Evolutionary conservation across 2,329 filamentous ascomycete genomes (phyloP), one percentile per base, ranked within the genome.

Genomic region (Diaporthe sp.): DNA sequence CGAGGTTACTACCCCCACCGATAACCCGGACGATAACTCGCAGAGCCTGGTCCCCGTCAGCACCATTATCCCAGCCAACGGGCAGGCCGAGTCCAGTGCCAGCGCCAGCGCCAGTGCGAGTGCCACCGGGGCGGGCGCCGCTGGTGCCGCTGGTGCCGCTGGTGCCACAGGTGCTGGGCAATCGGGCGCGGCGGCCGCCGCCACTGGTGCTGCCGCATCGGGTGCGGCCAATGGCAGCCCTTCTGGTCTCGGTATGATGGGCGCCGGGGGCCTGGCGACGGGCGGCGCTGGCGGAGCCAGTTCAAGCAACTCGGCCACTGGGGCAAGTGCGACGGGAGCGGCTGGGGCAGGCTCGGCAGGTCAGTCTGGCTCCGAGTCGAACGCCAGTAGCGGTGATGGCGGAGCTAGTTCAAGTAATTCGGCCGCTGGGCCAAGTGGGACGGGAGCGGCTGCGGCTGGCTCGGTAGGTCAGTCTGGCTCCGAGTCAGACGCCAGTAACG

Each of bases 21-120:
- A 71, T 28, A 62, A 60, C 53, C 55, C 75, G 6, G 75, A 72
- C 19, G 37, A 44, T 4, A 62, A 60, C 46, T 68, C 68, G 42
- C 72, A 55, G 37, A 73, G 61, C 57, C 71, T 72, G 53, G 74
- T 72, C n/a, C 65, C 71, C 19, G 22, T 76, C 39, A 75, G 73
- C 39, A 76, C 75, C 15, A 28, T 76, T 28, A 39, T 73, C 60
- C 44, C 53, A 8, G 62, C 73, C 34, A 70, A 61, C 13, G 65
- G 65, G 15, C 49, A 55, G 34, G 49, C 46, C 13, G 46, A 42
- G 17, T 39, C 65, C 2, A 42, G 46, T 13, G 22, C 34, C 65
- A 22, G 17, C 8, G 28, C 28, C 22, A 25, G 42, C 28, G 28
- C 19, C 9, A 34, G 42, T 3, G 53, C 42, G 15, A 44, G 42